Percentiles rank a stretch among this genome's conserved stretches.
Conservation (phyloP, 2,329 filamentous ascomycete genomes). For the Madurella fahalii region DNA sequence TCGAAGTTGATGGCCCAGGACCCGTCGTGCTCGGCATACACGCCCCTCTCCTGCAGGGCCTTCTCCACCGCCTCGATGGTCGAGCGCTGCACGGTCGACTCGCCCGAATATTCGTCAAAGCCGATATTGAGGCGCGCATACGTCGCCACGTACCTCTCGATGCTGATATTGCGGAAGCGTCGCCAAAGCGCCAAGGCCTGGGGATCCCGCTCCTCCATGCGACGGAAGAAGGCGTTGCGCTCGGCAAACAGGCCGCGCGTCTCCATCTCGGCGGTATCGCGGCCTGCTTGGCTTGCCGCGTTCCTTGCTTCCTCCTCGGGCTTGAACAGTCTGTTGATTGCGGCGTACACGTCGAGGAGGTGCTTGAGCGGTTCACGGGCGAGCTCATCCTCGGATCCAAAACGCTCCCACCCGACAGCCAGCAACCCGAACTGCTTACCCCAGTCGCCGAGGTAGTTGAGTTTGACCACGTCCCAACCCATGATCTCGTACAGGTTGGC, state of each 20-base stretch:
- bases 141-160: conserved; percentile 53
- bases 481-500: conserved; percentile 63
- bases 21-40: conserved; percentile 62
- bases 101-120: conserved; percentile 64
- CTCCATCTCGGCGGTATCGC: conserved; percentile 43
- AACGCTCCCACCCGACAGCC: conserved; percentile 64
- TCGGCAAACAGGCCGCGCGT: conserved; percentile 44
- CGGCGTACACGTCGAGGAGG: conserved; percentile 68
- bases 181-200: conserved; percentile 54
- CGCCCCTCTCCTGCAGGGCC: conserved; percentile 49
- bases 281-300: conserved; percentile 43
- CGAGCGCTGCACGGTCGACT: conserved; percentile 57
- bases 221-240: conserved; percentile 58
- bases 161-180: conserved; percentile 55
- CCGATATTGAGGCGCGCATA: conserved; percentile 58
- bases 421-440: conserved; percentile 68
- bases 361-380: conserved; percentile 67
- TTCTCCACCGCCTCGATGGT: too few relatives aligned
- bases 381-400: conserved; percentile 62
- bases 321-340: conserved; percentile 59
- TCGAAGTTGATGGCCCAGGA: conserved; percentile 66
- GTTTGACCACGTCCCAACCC: conserved; percentile 65
- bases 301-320: conserved; percentile 60
- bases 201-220: conserved; percentile 57
- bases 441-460: conserved; percentile 80